Conservation (phyloP, 148 eudicot genomes). For the Polygonum aviculare region DNA sequence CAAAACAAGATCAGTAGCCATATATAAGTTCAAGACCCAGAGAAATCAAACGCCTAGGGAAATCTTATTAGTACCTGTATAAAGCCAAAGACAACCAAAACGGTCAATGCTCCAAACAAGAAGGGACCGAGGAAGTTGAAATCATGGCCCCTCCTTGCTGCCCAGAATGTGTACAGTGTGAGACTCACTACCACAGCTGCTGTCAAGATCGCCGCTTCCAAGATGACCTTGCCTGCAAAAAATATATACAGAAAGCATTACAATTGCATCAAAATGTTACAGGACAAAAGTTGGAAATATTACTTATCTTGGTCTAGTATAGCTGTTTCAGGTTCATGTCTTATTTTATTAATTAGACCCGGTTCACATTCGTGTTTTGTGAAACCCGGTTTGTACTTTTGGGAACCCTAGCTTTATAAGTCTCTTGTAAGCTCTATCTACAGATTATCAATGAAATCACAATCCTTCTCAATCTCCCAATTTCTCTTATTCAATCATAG, state of each 20-base stretch:
- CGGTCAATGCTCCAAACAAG: constrained; percentile 46
- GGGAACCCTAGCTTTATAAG: too few species aligned
- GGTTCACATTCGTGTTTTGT: too few species aligned
- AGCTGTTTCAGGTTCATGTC: too few species aligned
- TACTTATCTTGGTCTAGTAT: too few species aligned
- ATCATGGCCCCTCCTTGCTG: constrained; percentile 68
- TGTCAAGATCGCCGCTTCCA: constrained; percentile 66
- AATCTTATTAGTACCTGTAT: constrained; percentile 43
- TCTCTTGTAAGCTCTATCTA: too few species aligned
- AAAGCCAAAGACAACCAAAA: constrained; percentile 34
- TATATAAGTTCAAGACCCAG: not conserved
- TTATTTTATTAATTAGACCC: too few species aligned
- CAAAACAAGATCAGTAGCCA: not conserved
- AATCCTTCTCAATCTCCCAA: too few species aligned
- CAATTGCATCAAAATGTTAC: not conserved
- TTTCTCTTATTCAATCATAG: too few species aligned
- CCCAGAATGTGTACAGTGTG: constrained; percentile 85
- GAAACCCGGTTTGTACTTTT: too few species aligned
- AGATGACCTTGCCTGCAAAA: constrained; percentile 51
- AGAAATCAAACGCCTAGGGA: constrained; percentile 11
- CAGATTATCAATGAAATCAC: too few species aligned
- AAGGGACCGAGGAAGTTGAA: constrained; percentile 68
- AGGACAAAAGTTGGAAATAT: too few species aligned
- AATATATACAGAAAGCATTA: not conserved
- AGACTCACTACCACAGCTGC: constrained; percentile 58